Evolutionary conservation across 1,284 basidiomycete species (phyloP).

Genomic region (Cryptococcus floricola): DNA sequence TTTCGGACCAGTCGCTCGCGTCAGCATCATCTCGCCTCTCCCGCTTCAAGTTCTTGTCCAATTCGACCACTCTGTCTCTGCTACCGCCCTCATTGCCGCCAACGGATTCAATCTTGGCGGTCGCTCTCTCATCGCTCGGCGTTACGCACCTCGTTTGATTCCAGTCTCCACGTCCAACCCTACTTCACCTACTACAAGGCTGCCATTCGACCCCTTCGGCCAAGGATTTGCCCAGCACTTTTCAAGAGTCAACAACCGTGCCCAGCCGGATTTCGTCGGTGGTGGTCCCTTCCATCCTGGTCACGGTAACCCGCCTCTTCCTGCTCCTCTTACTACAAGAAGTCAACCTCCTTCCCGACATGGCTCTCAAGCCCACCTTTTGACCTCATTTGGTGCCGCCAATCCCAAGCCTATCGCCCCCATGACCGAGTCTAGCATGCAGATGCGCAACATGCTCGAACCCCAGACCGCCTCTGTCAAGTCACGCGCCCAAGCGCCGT

Average conservation of each 20-base stretch:
- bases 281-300: neutral
- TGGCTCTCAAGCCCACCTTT: neutral
- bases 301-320: too few relatives aligned
- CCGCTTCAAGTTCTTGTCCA: conserved; percentile 29
- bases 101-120: conserved; percentile 33
- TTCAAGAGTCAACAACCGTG: neutral
- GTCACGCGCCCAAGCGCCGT: neutral
- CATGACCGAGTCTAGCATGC: neutral
- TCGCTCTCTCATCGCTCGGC: conserved; percentile 18
- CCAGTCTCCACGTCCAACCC: neutral
- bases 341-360: neutral
- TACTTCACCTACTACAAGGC: neutral
- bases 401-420: neutral
- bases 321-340: too few relatives aligned
- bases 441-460: too few relatives aligned
- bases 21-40: conserved; percentile 22
- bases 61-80: conserved; percentile 34
- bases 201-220: conserved; percentile 17
- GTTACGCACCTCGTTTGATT: neutral
- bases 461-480: neutral
- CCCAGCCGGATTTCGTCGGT: neutral
- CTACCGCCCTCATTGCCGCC: conserved; percentile 25
- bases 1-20: conserved; percentile 34
- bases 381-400: neutral
- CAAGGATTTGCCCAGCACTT: neutral